A percentile compares a stretch with the other conserved stretches of the same genome.
These are phyloP conservation scores for Passalora sequoiae DNA, from an alignment of 2,329 filamentous ascomycete species.

Conservation along the genomic window DNA sequence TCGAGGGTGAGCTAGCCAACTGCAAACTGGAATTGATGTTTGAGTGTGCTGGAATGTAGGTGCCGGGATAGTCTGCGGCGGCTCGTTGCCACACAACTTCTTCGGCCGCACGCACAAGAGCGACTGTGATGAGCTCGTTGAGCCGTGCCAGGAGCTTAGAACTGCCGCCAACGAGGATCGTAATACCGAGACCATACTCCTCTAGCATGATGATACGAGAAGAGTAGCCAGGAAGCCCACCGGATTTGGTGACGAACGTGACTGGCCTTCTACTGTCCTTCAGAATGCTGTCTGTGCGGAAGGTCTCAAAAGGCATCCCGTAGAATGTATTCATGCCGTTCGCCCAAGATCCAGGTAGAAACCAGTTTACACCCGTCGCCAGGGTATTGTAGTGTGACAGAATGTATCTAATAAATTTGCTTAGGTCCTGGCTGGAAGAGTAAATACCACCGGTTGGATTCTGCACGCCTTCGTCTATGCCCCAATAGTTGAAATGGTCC, in stretches of 20 bases:
- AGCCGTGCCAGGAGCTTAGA: slow-evolving; percentile 25
- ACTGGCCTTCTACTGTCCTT: slow-evolving; percentile 35
- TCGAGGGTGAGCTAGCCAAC: slow-evolving; percentile 15
- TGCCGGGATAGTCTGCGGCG: slow-evolving; percentile 16
- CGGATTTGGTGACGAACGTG: slow-evolving; percentile 44
- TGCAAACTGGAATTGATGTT: slow-evolving; percentile 24
- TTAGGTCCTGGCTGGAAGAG: slow-evolving; percentile 38
- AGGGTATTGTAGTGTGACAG: slow-evolving; percentile 40
- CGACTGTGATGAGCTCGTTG: slow-evolving; percentile 28
- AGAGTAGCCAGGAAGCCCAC: slow-evolving; percentile 41
- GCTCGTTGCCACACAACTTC: slow-evolving; percentile 20
- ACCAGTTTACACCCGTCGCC: slow-evolving; percentile 41
- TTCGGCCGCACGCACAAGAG: slow-evolving; percentile 35
- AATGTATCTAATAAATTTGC: slow-evolving; percentile 41
- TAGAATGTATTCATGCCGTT: slow-evolving; percentile 39
- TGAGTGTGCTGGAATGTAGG: slow-evolving; percentile 9
- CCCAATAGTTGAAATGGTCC: slow-evolving; percentile 36
- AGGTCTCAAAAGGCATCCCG: slow-evolving; percentile 47
- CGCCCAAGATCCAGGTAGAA: slow-evolving; percentile 37
- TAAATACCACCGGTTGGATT: slow-evolving; percentile 44
- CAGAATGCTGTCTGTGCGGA: slow-evolving; percentile 39
- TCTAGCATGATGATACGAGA: slow-evolving; percentile 39
- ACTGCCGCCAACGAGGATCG: slow-evolving; percentile 36
- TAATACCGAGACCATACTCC: slow-evolving; percentile 43
- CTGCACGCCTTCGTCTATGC: slow-evolving; percentile 39